phyloP scores from a whole-genome alignment of 148 eudicot species.

The Chenopodium album region DNA sequence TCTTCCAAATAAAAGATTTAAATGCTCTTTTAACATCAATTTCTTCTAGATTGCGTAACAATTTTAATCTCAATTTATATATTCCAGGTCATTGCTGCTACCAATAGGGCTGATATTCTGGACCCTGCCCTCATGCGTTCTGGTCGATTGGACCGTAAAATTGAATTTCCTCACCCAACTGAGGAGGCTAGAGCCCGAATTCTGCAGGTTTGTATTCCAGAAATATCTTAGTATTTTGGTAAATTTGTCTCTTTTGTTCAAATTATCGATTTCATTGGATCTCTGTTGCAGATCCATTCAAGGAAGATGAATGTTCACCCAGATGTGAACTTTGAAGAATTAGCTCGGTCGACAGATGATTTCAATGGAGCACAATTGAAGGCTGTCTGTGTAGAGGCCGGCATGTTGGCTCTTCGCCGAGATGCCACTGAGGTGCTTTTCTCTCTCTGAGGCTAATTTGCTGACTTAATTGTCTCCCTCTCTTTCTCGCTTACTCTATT shows the following conservation, averaged over 20 bases:
- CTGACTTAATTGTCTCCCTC: neutral
- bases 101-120: conserved; percentile 92
- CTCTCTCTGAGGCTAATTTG: neutral
- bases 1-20: too few species aligned
- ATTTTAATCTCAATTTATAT: conserved; percentile 5
- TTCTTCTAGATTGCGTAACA: neutral
- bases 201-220: conserved; percentile 56
- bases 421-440: conserved; percentile 88
- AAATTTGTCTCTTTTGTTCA: neutral
- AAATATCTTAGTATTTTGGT: neutral
- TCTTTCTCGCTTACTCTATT: too few species aligned
- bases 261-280: neutral
- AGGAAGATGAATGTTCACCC: conserved; percentile 98
- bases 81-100: conserved; percentile 87
- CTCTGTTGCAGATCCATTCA: conserved; percentile 71
- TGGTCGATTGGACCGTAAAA: conserved; percentile 96
- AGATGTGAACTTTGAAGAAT: conserved; percentile 96
- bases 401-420: conserved; percentile 96
- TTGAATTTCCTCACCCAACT: conserved; percentile 98
- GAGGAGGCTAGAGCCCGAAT: conserved; percentile 98
- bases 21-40: neutral
- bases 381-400: conserved; percentile 98
- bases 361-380: conserved; percentile 96
- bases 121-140: conserved; percentile 98
- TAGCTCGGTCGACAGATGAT: conserved; percentile 93